phyloP scores from a whole-genome alignment of 1,284 basidiomycete genomes.

The Stygiomarasmius scandens region DNA sequence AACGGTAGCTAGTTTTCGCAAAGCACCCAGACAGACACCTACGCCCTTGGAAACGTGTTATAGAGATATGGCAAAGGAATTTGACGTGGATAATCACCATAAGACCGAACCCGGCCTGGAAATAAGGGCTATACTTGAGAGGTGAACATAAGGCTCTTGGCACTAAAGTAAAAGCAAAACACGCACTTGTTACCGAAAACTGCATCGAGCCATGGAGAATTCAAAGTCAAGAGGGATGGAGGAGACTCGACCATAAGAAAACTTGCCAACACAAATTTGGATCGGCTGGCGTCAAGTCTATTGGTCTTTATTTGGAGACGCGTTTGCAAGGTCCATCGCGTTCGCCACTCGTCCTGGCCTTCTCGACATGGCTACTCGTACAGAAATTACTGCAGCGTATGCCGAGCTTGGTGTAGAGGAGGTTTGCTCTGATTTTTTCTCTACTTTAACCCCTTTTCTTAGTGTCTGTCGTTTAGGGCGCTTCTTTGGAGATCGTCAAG shows the following conservation, averaged over 20 bases:
- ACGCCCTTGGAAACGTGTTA: slow-evolving; percentile 61
- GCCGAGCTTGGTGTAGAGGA: slow-evolving; percentile 57
- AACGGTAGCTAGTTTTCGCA: slow-evolving; percentile 73
- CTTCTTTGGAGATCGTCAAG: slow-evolving; percentile 64
- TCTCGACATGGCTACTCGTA: slow-evolving; percentile 38
- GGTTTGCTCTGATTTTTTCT: slow-evolving; percentile 35
- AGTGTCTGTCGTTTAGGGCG: slow-evolving; percentile 47
- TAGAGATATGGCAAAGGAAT: slow-evolving; percentile 1
- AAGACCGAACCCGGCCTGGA: slow-evolving; percentile 94
- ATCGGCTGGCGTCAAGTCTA: neutral
- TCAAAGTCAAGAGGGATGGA: neutral
- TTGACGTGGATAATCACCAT: slow-evolving; percentile 60
- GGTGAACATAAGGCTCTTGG: slow-evolving; percentile 22
- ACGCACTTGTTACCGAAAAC: slow-evolving; percentile 57
- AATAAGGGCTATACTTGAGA: slow-evolving; percentile 79
- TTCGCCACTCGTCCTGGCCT: slow-evolving; percentile 12
- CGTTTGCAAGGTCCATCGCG: slow-evolving; percentile 18
- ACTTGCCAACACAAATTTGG: neutral
- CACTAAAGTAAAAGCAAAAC: neutral
- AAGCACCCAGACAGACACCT: slow-evolving; percentile 77
- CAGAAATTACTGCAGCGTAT: slow-evolving; percentile 53
- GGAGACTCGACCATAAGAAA: neutral
- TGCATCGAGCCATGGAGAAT: slow-evolving; percentile 25
- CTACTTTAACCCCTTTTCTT: neutral
- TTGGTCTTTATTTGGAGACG: slow-evolving; percentile 15